Evolutionary conservation across 2,329 filamentous ascomycete genomes (phyloP).

Genomic region (Emmonsia crescens): DNA sequence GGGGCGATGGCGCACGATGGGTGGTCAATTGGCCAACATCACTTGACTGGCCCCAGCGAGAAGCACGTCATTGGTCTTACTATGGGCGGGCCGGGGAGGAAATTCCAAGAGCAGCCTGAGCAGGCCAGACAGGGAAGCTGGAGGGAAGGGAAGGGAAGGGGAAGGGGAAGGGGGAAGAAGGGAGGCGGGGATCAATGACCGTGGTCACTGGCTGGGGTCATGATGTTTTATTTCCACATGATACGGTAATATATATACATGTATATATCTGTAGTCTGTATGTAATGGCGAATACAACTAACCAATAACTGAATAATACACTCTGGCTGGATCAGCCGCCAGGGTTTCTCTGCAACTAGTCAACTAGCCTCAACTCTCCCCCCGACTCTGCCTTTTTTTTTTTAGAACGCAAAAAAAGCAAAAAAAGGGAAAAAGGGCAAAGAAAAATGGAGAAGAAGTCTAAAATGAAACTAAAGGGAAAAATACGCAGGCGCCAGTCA

Average conservation of each 20-base stretch:
- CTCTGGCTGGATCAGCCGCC: slow-evolving; percentile 1
- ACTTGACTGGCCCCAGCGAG: not conserved
- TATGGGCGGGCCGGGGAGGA: not conserved
- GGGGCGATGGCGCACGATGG: not conserved
- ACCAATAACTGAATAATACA: too few species aligned
- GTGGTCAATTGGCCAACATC: not conserved
- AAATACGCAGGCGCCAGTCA: not conserved
- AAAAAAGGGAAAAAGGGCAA: not conserved
- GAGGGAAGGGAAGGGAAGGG: too few species aligned
- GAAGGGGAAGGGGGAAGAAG: too few species aligned
- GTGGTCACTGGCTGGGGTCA: too few species aligned
- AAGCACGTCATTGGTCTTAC: slow-evolving; percentile 1
- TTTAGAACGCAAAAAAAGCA: not conserved
- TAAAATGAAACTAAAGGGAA: not conserved
- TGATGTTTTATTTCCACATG: too few species aligned
- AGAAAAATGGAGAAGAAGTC: not conserved
- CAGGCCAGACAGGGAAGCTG: too few species aligned
- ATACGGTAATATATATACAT: too few species aligned
- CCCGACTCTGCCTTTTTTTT: not conserved
- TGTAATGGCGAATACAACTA: too few species aligned
- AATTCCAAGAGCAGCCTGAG: not conserved
- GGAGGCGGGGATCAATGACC: too few species aligned
- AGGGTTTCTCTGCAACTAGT: not conserved
- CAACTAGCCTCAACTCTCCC: not conserved
- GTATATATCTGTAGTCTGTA: too few species aligned